Conservation (phyloP, 2,329 filamentous ascomycete species). For the Fusarium tupiense region DNA sequence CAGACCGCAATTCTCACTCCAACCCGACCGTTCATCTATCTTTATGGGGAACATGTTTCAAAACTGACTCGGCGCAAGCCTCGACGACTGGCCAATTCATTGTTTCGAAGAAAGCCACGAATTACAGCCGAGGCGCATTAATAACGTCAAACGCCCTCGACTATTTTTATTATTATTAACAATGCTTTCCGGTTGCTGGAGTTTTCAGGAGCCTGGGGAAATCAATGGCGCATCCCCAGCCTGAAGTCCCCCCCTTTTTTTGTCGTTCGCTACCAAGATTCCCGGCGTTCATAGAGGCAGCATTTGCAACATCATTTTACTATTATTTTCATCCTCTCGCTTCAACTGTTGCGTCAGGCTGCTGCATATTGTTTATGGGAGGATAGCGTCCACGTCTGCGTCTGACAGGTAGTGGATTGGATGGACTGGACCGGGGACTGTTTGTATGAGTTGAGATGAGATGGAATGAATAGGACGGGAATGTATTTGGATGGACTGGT, state of each 20-base stretch:
- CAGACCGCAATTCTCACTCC: conserved; percentile 10
- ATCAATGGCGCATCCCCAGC: not conserved
- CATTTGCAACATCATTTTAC: conserved; percentile 29
- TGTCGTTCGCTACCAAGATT: conserved; percentile 38
- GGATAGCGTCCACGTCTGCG: conserved; percentile 4
- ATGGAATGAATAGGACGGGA: conserved; percentile 7
- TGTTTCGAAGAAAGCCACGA: conserved; percentile 23
- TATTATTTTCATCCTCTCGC: conserved; percentile 25
- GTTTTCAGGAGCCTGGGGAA: conserved; percentile 7
- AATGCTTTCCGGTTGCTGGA: conserved; percentile 17
- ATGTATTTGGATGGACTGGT: conserved; percentile 15
- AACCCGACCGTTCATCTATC: conserved; percentile 1
- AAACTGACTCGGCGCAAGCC: conserved; percentile 15
- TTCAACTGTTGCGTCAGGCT: conserved; percentile 11
- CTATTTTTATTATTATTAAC: not conserved
- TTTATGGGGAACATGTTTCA: conserved; percentile 25
- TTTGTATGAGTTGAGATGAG: conserved; percentile 5
- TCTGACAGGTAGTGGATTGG: conserved; percentile 9
- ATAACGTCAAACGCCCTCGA: conserved; percentile 10
- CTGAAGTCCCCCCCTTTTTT: not conserved
- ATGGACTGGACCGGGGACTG: not conserved
- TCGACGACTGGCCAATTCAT: conserved; percentile 22
- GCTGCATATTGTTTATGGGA: conserved; percentile 22
- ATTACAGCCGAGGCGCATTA: conserved; percentile 19
- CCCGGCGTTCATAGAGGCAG: conserved; percentile 40